A percentile compares a stretch with the other conserved stretches of the same genome.
Evolutionary conservation across 2,329 filamentous ascomycete species (phyloP).

Genomic region (Trichoderma koningiopsis): DNA sequence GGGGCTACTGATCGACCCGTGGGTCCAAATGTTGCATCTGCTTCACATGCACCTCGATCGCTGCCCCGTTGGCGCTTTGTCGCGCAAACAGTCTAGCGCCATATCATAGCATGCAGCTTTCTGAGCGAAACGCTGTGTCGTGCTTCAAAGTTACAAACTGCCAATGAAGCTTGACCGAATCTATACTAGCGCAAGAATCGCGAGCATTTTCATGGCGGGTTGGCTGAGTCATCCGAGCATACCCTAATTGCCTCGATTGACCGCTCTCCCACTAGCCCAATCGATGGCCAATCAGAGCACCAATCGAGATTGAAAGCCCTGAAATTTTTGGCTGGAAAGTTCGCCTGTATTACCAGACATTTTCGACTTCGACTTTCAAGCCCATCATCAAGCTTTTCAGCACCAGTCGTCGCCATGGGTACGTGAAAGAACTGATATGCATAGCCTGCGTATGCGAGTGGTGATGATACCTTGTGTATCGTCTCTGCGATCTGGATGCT

Average conservation of each 20-base stretch:
- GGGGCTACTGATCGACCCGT: neutral
- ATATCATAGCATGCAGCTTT: neutral
- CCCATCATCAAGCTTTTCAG: conserved; percentile 46
- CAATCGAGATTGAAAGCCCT: conserved; percentile 33
- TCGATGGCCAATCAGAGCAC: conserved; percentile 26
- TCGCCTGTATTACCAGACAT: conserved; percentile 28
- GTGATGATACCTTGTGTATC: conserved; percentile 35
- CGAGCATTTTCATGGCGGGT: neutral
- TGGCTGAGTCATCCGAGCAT: conserved; percentile 19
- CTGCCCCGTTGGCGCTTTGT: neutral
- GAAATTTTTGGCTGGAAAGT: conserved; percentile 34
- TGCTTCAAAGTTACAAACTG: neutral
- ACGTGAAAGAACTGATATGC: conserved; percentile 48
- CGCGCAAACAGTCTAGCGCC: neutral
- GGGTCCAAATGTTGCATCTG: neutral
- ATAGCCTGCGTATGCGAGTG: conserved; percentile 56
- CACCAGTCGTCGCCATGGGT: conserved; percentile 61
- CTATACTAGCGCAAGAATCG: neutral
- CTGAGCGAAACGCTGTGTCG: neutral
- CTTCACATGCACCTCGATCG: neutral
- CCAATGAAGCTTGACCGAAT: neutral
- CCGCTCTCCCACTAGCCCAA: conserved; percentile 39
- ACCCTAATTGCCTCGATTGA: conserved; percentile 51
- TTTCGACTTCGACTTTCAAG: conserved; percentile 41
- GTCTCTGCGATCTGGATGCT: conserved; percentile 28